Evolutionary conservation across 192 early-diverging fungal species (phyloP).

Genomic region (Anaeromyces robustus): DNA sequence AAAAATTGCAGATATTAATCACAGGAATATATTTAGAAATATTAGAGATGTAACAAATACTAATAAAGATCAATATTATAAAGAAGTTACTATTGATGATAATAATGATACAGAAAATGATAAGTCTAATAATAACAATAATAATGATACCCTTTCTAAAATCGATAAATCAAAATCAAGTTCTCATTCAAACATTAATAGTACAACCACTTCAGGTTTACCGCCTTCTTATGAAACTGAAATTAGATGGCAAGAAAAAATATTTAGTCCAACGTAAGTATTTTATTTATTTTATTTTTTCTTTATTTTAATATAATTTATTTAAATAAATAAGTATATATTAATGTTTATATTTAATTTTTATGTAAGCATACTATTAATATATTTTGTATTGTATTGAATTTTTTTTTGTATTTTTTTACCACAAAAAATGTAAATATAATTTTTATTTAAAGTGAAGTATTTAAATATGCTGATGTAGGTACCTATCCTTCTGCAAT

Average conservation of each 20-base stretch:
- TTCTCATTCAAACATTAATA: not conserved
- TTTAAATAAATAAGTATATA: too few relatives aligned
- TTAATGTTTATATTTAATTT: too few relatives aligned
- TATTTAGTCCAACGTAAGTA: not conserved
- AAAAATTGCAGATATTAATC: constrained; percentile 10
- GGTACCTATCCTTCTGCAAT: not conserved
- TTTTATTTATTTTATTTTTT: too few relatives aligned
- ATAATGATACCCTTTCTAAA: not conserved
- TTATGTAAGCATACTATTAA: too few relatives aligned
- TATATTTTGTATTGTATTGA: too few relatives aligned
- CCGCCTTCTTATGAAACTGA: not conserved
- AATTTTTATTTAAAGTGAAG: not conserved
- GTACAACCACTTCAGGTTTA: not conserved
- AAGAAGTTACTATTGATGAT: not conserved
- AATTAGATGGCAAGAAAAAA: not conserved
- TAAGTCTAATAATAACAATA: not conserved
- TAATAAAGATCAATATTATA: not conserved
- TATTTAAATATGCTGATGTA: not conserved
- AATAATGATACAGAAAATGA: not conserved
- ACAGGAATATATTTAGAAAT: not conserved
- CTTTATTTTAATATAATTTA: too few relatives aligned
- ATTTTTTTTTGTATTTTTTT: too few relatives aligned
- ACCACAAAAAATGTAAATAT: too few relatives aligned
- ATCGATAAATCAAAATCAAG: not conserved
- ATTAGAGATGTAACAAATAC: not conserved